Percentiles rank a stretch among this genome's conserved stretches.
Evolutionary conservation across 1,139 yeast species (phyloP).

Genomic region (Yamadazyma triangularis): DNA sequence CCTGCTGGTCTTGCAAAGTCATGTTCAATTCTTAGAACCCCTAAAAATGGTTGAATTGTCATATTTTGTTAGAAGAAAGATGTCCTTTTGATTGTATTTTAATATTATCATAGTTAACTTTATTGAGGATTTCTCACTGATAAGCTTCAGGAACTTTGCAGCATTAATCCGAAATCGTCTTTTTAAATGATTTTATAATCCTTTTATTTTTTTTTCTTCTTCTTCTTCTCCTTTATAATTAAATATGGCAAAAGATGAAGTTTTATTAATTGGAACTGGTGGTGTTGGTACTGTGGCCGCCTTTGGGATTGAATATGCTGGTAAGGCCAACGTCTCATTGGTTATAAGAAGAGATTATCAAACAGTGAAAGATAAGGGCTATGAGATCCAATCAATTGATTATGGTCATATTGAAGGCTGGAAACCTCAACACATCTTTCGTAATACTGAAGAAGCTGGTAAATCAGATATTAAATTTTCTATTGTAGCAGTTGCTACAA

Average conservation of each 20-base stretch:
- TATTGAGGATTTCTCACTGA: no score
- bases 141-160: no score
- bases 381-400: constrained; percentile 53
- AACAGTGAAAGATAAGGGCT: constrained; percentile 49
- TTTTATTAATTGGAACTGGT: constrained; percentile 39
- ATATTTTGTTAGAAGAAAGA: no score
- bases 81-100: no score
- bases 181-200: no score
- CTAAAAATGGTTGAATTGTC: constrained; percentile 11
- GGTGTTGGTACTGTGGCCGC: constrained; percentile 73
- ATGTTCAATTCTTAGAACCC: constrained; percentile 9
- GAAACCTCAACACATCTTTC: constrained; percentile 48
- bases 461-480: constrained; percentile 44
- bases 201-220: no score
- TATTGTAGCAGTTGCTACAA: constrained; percentile 61
- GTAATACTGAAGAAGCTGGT: constrained; percentile 41
- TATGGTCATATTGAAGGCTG: constrained; percentile 53
- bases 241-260: constrained; percentile 31
- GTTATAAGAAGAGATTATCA: constrained; percentile 66
- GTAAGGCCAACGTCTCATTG: constrained; percentile 49
- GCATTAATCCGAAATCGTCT: no score
- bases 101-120: no score
- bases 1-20: constrained; percentile 21
- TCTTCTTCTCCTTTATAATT: no score
- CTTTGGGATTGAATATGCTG: constrained; percentile 43